These are phyloP conservation scores for Spatholobus suberectus DNA, from an alignment of 306 rosid genomes.

Conservation along the genomic window DNA sequence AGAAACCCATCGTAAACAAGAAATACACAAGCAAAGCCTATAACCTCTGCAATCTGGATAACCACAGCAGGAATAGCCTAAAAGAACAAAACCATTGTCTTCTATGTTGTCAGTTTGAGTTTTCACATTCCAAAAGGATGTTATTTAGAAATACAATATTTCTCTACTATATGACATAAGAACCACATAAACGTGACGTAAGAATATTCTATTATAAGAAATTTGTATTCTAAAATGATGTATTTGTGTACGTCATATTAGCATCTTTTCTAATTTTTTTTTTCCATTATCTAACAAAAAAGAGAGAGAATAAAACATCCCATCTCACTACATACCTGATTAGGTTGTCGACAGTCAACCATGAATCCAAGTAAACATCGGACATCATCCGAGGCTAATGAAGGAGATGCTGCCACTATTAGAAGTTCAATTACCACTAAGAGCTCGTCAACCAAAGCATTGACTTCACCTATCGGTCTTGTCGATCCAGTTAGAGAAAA, in stretches of 20 bases:
- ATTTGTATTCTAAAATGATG: constrained; percentile 16
- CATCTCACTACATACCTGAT: constrained; percentile 67
- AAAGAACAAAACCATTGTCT: not conserved
- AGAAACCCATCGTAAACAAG: not conserved
- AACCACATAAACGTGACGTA: not conserved
- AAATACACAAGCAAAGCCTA: not conserved
- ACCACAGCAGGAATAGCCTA: not conserved
- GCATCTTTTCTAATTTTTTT: constrained; percentile 1
- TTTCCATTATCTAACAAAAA: not conserved
- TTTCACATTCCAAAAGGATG: not conserved
- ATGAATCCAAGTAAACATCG: constrained; percentile 88
- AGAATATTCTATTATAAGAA: not conserved
- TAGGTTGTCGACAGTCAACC: constrained; percentile 94
- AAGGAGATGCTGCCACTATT: constrained; percentile 82
- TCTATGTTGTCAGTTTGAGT: not conserved
- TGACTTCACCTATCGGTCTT: constrained; percentile 90
- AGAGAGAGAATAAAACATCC: constrained; percentile 34
- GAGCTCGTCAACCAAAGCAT: constrained; percentile 98
- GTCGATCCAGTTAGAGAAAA: constrained; percentile 68
- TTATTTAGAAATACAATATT: not conserved
- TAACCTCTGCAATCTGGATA: not conserved
- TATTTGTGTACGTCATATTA: constrained; percentile 17
- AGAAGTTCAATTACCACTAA: constrained; percentile 92
- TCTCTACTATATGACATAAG: not conserved
- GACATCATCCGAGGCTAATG: constrained; percentile 72